phyloP scores from a whole-genome alignment of 768 basidiomycete genomes.

The Terana coerulea region DNA sequence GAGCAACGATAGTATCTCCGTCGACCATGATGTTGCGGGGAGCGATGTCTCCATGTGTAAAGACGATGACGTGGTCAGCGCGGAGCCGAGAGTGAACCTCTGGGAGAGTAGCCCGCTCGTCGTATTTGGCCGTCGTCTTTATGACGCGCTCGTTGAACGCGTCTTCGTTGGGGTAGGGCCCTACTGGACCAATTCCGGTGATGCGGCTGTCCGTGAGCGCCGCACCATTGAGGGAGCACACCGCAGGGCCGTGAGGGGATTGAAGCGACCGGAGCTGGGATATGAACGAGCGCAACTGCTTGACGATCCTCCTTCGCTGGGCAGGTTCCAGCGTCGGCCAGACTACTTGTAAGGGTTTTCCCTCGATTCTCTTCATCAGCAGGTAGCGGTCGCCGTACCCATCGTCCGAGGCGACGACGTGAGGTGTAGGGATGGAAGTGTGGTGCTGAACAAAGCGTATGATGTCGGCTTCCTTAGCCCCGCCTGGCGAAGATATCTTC shows the following conservation, averaged over 20 bases:
- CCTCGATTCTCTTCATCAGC: neutral
- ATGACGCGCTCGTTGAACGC: neutral
- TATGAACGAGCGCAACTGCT: too few relatives aligned
- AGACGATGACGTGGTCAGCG: slow-evolving; percentile 12
- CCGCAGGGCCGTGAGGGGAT: neutral
- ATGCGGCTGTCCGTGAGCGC: neutral
- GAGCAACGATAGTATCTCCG: slow-evolving; percentile 25
- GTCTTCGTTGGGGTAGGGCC: neutral
- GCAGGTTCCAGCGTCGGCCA: neutral
- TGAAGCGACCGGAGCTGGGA: neutral
- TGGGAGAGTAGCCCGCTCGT: neutral
- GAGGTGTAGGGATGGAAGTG: neutral
- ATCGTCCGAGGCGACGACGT: neutral
- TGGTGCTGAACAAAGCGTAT: neutral
- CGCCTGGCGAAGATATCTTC: too few relatives aligned
- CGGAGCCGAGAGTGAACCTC: neutral
- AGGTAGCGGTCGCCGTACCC: neutral
- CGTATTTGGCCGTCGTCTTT: neutral
- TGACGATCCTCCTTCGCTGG: neutral
- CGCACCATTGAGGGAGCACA: neutral
- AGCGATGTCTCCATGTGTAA: slow-evolving; percentile 42
- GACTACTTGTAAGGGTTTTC: neutral
- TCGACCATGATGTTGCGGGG: slow-evolving; percentile 41
- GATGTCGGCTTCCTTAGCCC: too few relatives aligned
- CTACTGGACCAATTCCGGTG: neutral